These are phyloP conservation scores for Mimosa pudica DNA, from an alignment of 306 rosid species.

Conservation along the genomic window DNA sequence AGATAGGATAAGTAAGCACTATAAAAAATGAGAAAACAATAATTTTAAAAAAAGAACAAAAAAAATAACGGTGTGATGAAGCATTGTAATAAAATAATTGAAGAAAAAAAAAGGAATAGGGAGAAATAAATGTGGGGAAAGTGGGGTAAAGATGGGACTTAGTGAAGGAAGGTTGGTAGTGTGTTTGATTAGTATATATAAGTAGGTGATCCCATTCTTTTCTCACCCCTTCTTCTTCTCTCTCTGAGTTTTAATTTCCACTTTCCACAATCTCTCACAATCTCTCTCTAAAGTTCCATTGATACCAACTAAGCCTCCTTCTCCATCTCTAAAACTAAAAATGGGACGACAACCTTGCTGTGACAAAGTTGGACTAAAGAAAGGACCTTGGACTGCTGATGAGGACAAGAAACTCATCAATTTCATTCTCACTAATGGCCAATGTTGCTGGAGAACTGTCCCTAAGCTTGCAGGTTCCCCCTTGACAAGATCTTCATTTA, in stretches of 20 bases:
- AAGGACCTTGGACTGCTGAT: slow-evolving; percentile 89
- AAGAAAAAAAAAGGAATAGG: not conserved
- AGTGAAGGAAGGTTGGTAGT: not conserved
- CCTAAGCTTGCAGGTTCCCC: slow-evolving; percentile 87
- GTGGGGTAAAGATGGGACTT: not conserved
- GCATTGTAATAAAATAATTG: not conserved
- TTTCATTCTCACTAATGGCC: slow-evolving; percentile 88
- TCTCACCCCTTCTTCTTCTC: slow-evolving; percentile 7
- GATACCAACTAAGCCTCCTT: too few relatives aligned
- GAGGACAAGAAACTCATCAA: slow-evolving; percentile 91
- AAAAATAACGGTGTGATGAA: not conserved
- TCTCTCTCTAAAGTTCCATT: not conserved
- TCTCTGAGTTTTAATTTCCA: too few relatives aligned
- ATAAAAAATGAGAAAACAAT: not conserved
- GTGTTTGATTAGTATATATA: slow-evolving; percentile 39
- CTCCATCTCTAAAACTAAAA: not conserved
- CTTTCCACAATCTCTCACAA: not conserved
- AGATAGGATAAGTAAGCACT: too few relatives aligned
- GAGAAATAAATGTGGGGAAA: not conserved
- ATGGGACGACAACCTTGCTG: slow-evolving; percentile 99
- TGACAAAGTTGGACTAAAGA: slow-evolving; percentile 97
- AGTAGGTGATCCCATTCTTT: slow-evolving; percentile 53
- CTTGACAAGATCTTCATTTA: not conserved
- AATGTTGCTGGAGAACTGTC: slow-evolving; percentile 97
- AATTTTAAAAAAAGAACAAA: not conserved